Conservation (phyloP, 371 early-diverging fungal species). For the Mortierella sp. region DNA sequence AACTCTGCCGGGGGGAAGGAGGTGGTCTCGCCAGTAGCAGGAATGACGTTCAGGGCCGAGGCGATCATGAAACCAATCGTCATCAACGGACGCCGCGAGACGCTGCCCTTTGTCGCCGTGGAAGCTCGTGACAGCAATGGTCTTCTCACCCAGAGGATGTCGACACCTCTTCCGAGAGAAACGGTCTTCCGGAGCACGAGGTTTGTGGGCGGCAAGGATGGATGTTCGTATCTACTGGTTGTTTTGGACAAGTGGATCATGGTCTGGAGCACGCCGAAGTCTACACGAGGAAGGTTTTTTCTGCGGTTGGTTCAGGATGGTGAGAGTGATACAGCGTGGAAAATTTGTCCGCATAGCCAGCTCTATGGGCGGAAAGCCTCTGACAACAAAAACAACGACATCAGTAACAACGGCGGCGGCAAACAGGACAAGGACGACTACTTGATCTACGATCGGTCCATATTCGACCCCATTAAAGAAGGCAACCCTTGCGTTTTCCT, state of each 20-base stretch:
- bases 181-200: neutral
- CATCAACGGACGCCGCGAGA: neutral
- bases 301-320: neutral
- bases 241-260: neutral
- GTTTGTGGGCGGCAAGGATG: neutral
- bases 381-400: neutral
- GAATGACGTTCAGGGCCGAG: neutral
- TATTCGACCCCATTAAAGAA: neutral
- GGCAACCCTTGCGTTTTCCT: neutral
- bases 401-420: neutral
- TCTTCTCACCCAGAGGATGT: neutral
- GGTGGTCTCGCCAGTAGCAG: neutral
- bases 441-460: neutral
- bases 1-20: neutral
- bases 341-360: neutral
- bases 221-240: neutral
- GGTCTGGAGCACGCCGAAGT: neutral
- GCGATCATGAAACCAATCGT: neutral
- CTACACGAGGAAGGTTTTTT: neutral
- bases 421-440: neutral
- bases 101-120: neutral
- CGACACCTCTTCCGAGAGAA: neutral
- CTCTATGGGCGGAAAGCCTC: neutral
- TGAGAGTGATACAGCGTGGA: neutral
- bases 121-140: neutral